Evolutionary conservation across 2,329 filamentous ascomycete species (phyloP).

Genomic region (Penicillium sp.): DNA sequence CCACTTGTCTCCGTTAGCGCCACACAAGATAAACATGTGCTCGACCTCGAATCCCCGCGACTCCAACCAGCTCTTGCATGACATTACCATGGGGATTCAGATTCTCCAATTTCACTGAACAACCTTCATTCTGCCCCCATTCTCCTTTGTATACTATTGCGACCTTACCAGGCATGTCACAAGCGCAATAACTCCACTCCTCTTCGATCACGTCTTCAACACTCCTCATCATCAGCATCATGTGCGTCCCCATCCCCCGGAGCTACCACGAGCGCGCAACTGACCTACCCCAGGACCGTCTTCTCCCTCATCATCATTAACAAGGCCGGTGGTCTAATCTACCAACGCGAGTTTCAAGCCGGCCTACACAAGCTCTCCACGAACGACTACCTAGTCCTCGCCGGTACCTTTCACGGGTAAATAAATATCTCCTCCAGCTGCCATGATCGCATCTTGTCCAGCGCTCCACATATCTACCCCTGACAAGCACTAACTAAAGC

Average conservation of each 20-base stretch:
- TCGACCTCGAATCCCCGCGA: conserved; percentile 8
- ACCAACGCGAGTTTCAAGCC: conserved; percentile 90
- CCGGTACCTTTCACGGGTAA: conserved; percentile 94
- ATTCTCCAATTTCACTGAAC: neutral
- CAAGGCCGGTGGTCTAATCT: conserved; percentile 95
- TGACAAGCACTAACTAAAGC: neutral
- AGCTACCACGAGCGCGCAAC: conserved; percentile 1
- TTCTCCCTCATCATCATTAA: conserved; percentile 97
- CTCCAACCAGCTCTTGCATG: conserved; percentile 1
- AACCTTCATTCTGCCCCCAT: neutral
- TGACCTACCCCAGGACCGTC: conserved; percentile 70
- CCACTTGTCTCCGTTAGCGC: neutral
- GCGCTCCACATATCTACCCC: neutral
- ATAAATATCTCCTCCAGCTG: conserved; percentile 22
- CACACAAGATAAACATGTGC: neutral
- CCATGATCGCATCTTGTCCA: neutral
- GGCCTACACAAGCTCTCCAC: conserved; percentile 84
- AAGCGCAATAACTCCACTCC: conserved; percentile 7
- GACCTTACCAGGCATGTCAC: conserved; percentile 6
- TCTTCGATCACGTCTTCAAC: conserved; percentile 9
- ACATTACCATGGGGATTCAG: neutral
- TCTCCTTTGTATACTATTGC: neutral
- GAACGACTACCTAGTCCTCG: conserved; percentile 95
- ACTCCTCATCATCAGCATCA: conserved; percentile 11
- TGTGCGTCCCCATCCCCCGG: conserved; percentile 15